Evolutionary conservation across 2,329 filamentous ascomycete genomes (phyloP), one percentile per base, ranked within the genome.

Genomic region (Aaosphaeria pasadenensis): DNA sequence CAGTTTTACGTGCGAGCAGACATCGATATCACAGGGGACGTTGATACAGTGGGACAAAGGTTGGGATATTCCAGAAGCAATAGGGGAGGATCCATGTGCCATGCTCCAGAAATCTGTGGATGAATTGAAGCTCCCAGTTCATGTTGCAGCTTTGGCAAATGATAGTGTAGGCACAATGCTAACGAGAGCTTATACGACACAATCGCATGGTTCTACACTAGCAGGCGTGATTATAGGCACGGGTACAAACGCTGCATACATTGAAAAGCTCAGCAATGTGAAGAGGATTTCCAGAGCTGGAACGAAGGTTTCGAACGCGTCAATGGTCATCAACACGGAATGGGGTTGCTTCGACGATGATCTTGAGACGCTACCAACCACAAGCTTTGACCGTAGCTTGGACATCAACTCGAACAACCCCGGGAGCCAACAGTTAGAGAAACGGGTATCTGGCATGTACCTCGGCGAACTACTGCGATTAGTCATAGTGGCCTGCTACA

Each of bases 331-430:
- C 72, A 96, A 96, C 74, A 89, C 88, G 0, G 91, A 96, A 74
- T 96, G 91, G 91, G 91, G 91, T 52, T 94, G 88, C 48, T 96
- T 96, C 63, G 91, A 96, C 72, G 96, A 96, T 73, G 81, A 86
- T 60, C 82, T 96, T 57, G 87, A 85, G 55, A 86, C 94, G 30
- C 78, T 96, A 35, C 91, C 91, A 39, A 85, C 83, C 58, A 96
- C 92, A 0, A 74, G 80, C 0, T 96, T 88, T 74, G 91, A 96
- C 65, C 74, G 76, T 42, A 78, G 82, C 43, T 77, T 96, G 17
- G 91, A 96, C 69, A 74, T 75, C 46, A 81, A 84, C 46, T 91
- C 85, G 59, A 83, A 88, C 59, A 96, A 96, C 71, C 91, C 90
- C 0, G 91, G 91, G 13, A 82, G 94, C 52, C 91, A 96, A 67